Conservation (phyloP, 192 early-diverging fungal genomes). For the Geranomyces variabilis region DNA sequence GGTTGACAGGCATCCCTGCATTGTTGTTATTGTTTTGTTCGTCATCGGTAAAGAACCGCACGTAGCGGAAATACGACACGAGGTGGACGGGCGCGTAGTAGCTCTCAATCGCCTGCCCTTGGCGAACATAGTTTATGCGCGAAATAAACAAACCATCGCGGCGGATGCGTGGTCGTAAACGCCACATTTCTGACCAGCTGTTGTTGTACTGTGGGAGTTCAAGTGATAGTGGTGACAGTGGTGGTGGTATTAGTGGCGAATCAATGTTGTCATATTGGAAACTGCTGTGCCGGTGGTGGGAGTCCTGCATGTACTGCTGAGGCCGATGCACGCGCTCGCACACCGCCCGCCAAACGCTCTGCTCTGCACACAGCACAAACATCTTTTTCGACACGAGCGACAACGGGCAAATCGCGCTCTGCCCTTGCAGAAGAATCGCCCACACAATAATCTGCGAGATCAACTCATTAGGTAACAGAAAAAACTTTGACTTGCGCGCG, state of each 20-base stretch:
- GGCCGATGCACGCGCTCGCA: slow-evolving; percentile 19
- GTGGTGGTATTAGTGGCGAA: not conserved
- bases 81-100: slow-evolving; percentile 43
- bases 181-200: slow-evolving; percentile 35
- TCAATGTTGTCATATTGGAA: too few relatives aligned
- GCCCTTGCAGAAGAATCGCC: slow-evolving; percentile 20
- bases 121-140: slow-evolving; percentile 35
- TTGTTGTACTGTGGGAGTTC: slow-evolving; percentile 22
- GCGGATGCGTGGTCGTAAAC: slow-evolving; percentile 35
- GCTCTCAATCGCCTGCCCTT: slow-evolving; percentile 25
- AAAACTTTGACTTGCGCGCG: not conserved
- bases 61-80: slow-evolving; percentile 41
- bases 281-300: too few relatives aligned
- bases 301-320: not conserved
- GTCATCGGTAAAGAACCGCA: slow-evolving; percentile 31
- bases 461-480: slow-evolving; percentile 16
- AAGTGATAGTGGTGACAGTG: not conserved
- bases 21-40: not conserved
- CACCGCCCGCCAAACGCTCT: slow-evolving; percentile 25
- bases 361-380: slow-evolving; percentile 14
- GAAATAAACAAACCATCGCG: slow-evolving; percentile 43
- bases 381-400: slow-evolving; percentile 28
- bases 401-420: not conserved
- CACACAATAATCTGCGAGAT: slow-evolving; percentile 25
- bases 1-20: slow-evolving; percentile 5